Conservation (phyloP, 345 rosid species). For the Eucalyptus caleyi region DNA sequence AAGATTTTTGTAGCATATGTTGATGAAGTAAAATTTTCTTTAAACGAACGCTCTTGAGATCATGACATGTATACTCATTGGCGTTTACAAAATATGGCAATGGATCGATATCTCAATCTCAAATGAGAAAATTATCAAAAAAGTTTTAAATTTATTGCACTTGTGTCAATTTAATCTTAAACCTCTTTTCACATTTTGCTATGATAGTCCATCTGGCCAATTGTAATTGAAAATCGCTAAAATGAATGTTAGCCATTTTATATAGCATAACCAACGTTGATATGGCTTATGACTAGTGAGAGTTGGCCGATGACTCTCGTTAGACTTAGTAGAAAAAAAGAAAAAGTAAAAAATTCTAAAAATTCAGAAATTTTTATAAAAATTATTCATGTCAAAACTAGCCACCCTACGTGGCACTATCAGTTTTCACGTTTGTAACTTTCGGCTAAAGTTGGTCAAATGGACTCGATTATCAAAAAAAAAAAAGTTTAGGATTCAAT, state of each 20-base stretch:
- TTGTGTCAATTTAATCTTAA: not conserved
- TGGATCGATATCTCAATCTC: too few species aligned
- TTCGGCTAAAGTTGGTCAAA: not conserved
- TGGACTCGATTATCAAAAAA: not conserved
- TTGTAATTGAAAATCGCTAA: too few species aligned
- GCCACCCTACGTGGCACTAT: fast-evolving
- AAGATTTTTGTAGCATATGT: not conserved
- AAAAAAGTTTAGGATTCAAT: fast-evolving
- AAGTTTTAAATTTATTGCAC: too few species aligned
- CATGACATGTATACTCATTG: not conserved
- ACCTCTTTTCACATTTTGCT: not conserved
- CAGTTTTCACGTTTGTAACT: fast-evolving
- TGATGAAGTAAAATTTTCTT: not conserved
- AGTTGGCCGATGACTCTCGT: fast-evolving
- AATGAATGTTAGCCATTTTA: not conserved
- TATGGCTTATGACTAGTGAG: not conserved
- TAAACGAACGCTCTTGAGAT: not conserved
- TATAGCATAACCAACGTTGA: fast-evolving
- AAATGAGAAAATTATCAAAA: too few species aligned
- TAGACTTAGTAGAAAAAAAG: not conserved
- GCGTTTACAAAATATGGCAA: not conserved
- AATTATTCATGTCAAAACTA: fast-evolving
- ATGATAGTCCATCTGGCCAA: fast-evolving
- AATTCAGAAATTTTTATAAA: not conserved
- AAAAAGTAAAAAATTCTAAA: fast-evolving